Conservation (phyloP, 345 rosid species). For the Draba incana region DNA sequence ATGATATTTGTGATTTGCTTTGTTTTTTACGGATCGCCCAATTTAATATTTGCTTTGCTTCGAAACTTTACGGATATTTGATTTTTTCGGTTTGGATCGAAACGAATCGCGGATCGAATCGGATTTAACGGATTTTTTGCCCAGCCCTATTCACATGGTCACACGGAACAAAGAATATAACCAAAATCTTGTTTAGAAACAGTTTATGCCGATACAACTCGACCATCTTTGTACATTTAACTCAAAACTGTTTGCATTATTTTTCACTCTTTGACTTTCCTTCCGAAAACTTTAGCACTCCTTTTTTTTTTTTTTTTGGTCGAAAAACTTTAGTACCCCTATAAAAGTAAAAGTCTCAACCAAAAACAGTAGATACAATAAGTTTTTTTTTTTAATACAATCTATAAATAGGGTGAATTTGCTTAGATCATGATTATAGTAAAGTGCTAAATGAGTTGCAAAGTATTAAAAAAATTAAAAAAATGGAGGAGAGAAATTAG, state of each 20-base stretch:
- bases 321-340: background rate
- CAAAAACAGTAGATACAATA: background rate
- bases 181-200: background rate
- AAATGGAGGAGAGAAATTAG: no score
- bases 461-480: no score
- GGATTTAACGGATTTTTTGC: no score
- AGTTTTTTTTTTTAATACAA: background rate
- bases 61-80: no score
- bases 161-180: slow-evolving; percentile 7
- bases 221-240: background rate
- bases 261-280: background rate
- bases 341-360: background rate
- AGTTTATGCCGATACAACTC: background rate
- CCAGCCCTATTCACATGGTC: slow-evolving; percentile 40
- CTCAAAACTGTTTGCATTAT: background rate
- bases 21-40: no score
- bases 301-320: no score
- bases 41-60: no score
- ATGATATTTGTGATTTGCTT: no score
- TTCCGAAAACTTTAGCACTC: background rate
- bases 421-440: no score
- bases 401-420: background rate
- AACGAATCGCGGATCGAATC: no score
- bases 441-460: no score
- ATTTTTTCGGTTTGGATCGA: no score